Conservation (phyloP, 1,284 basidiomycete species). For the Malassezia dermatis region DNA sequence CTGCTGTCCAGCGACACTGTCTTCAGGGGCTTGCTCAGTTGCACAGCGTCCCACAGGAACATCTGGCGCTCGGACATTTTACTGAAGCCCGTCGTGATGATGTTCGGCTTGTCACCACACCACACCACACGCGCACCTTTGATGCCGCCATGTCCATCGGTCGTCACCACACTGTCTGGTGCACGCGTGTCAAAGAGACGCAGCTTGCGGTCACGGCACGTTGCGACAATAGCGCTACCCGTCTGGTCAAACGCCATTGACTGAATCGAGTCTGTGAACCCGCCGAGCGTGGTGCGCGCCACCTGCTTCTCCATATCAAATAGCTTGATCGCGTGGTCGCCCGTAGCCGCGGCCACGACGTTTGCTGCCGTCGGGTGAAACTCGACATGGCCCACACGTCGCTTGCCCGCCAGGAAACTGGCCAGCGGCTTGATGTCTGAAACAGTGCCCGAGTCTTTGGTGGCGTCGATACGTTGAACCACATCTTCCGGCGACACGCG, state of each 20-base stretch:
- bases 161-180: constrained; percentile 65
- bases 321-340: constrained; percentile 77
- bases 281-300: constrained; percentile 54
- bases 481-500: constrained; percentile 57
- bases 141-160: constrained; percentile 83
- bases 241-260: constrained; percentile 71
- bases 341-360: constrained; percentile 74
- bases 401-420: constrained; percentile 47
- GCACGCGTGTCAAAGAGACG: constrained; percentile 78
- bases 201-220: constrained; percentile 81
- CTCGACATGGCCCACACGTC: constrained; percentile 85
- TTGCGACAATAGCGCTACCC: constrained; percentile 60
- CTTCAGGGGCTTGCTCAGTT: constrained; percentile 20
- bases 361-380: constrained; percentile 87
- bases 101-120: constrained; percentile 77
- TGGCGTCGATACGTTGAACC: constrained; percentile 44
- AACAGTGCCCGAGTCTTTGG: constrained; percentile 47
- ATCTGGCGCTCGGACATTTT: constrained; percentile 88
- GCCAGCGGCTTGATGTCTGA: constrained; percentile 65
- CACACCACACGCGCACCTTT: constrained; percentile 82
- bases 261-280: constrained; percentile 81
- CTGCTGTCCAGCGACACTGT: constrained; percentile 29
- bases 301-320: constrained; percentile 60
- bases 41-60: constrained; percentile 52
- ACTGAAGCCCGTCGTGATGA: constrained; percentile 85